Evolutionary conservation across 2,329 filamentous ascomycete species (phyloP).

Genomic region (Diaporthe citriasiana): DNA sequence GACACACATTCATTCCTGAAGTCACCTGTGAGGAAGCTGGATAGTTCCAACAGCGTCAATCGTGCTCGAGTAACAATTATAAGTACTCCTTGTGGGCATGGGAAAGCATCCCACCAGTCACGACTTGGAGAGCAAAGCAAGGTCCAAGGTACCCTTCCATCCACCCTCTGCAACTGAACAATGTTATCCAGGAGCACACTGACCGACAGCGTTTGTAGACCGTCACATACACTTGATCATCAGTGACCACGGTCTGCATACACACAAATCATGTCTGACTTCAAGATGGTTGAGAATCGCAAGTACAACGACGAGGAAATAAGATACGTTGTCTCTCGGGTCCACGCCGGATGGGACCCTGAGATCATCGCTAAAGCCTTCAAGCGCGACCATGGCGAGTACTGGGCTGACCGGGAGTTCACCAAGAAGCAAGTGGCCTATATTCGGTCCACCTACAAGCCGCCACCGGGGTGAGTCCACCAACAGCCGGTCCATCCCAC

Average conservation of each 20-base stretch:
- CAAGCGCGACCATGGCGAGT: slow-evolving; percentile 32
- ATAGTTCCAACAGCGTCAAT: not conserved
- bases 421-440: slow-evolving; percentile 40
- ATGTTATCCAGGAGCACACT: not conserved
- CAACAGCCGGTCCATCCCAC: too few relatives aligned
- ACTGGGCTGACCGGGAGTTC: slow-evolving; percentile 32
- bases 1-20: not conserved
- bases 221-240: not conserved
- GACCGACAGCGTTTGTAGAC: not conserved
- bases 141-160: not conserved
- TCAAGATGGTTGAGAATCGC: slow-evolving; percentile 36
- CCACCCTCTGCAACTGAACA: not conserved
- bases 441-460: slow-evolving; percentile 34
- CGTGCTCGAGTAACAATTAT: not conserved
- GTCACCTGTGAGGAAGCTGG: not conserved
- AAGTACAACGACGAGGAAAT: slow-evolving; percentile 41
- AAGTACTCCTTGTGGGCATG: not conserved
- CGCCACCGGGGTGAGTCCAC: slow-evolving; percentile 28
- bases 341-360: slow-evolving; percentile 23
- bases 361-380: slow-evolving; percentile 37
- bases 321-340: slow-evolving; percentile 35
- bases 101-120: not conserved
- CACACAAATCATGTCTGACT: not conserved
- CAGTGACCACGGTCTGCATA: not conserved
- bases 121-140: not conserved